Percentiles rank a stretch among this genome's conserved stretches.
Conservation (phyloP, 805 yeast genomes). For the Martiniozyma abietophila region DNA sequence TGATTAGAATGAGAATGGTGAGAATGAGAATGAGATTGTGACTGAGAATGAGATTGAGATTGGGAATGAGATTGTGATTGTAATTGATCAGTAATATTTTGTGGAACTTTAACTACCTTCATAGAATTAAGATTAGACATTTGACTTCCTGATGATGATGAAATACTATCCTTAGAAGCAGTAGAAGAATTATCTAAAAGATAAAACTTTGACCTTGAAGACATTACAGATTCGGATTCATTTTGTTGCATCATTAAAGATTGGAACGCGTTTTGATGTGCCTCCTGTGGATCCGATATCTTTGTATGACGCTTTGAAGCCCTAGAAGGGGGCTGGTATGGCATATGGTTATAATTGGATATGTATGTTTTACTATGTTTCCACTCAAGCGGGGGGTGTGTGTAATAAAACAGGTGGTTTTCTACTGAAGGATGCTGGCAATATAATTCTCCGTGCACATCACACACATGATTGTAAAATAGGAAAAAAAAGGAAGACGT, state of each 20-base stretch:
- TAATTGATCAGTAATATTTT: too few relatives aligned
- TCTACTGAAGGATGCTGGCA: too few relatives aligned
- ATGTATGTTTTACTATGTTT: neutral
- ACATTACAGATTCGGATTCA: slow-evolving; percentile 5
- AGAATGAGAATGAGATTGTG: neutral
- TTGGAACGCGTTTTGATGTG: neutral
- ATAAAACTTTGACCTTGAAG: slow-evolving; percentile 9
- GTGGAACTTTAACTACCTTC: too few relatives aligned
- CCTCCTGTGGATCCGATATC: neutral
- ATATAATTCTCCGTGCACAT: too few relatives aligned
- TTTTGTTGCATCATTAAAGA: slow-evolving; percentile 5
- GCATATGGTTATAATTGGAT: too few relatives aligned
- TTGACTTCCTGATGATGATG: neutral
- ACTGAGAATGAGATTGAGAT: neutral
- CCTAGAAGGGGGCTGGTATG: slow-evolving; percentile 7
- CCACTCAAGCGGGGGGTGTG: neutral
- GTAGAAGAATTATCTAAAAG: slow-evolving; percentile 10
- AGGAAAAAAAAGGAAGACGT: too few relatives aligned
- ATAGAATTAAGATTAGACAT: too few relatives aligned
- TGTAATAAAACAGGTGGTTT: too few relatives aligned
- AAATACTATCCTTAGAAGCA: slow-evolving; percentile 10
- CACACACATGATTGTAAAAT: too few relatives aligned
- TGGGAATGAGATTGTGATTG: too few relatives aligned
- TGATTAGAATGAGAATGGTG: neutral
- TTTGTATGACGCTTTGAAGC: too few relatives aligned